Conservation (phyloP, 23 red algal species). For the Gracilaria gracilis region DNA sequence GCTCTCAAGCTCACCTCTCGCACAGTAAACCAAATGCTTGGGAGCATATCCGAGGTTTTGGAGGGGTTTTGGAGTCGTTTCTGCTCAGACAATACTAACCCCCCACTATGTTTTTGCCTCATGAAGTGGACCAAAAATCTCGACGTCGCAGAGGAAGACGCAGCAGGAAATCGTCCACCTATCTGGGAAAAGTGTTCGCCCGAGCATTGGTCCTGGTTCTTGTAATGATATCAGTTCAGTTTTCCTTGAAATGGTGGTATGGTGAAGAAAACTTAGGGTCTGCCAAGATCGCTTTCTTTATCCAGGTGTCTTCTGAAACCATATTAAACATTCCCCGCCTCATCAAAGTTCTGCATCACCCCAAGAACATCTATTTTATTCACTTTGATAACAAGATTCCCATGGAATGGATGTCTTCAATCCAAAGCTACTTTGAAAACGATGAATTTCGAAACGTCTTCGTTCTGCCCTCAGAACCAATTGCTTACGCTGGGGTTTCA, state of each 20-base stretch:
- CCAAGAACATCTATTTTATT: constrained; percentile 70
- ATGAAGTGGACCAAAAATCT: constrained; percentile 10
- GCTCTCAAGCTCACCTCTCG: background rate
- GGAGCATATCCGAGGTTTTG: background rate
- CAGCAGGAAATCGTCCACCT: background rate
- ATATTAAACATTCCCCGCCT: constrained; percentile 48
- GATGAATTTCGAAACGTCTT: constrained; percentile 49
- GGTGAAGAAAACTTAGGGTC: background rate
- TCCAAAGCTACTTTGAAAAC: constrained; percentile 7
- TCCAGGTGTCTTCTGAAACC: constrained; percentile 52
- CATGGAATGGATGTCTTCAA: background rate
- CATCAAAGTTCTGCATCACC: constrained; percentile 55
- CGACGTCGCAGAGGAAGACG: background rate
- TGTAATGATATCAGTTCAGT: constrained; percentile 2
- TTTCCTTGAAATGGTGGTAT: background rate
- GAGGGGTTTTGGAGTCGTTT: background rate
- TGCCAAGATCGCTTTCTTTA: constrained; percentile 71
- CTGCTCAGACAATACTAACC: background rate
- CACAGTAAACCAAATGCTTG: background rate
- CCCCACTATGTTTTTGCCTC: background rate
- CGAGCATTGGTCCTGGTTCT: background rate
- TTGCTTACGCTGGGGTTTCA: constrained; percentile 74
- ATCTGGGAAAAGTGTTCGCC: background rate
- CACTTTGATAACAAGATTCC: constrained; percentile 84
- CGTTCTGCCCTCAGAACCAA: constrained; percentile 67